Evolutionary conservation across 2,329 filamentous ascomycete genomes (phyloP).

Genomic region (Phialocephala subalpina): DNA sequence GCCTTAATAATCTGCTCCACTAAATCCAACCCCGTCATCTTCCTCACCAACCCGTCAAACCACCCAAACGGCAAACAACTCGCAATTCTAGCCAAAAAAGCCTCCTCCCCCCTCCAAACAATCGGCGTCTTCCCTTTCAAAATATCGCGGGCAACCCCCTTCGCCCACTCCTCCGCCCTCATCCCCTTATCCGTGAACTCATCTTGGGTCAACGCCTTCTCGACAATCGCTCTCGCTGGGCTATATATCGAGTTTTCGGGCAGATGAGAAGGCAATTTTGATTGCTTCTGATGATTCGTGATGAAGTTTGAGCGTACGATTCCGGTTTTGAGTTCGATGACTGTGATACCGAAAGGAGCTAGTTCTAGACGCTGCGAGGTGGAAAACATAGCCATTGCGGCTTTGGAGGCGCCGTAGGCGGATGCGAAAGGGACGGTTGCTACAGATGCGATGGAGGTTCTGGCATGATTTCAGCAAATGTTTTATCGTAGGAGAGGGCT

Average conservation of each 20-base stretch:
- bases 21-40: slow-evolving; percentile 33
- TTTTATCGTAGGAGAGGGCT: too few relatives aligned
- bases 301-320: slow-evolving; percentile 24
- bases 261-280: slow-evolving; percentile 2
- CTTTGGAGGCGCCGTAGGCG: slow-evolving; percentile 34
- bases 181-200: slow-evolving; percentile 5
- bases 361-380: slow-evolving; percentile 33
- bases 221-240: slow-evolving; percentile 23
- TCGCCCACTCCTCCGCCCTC: slow-evolving; percentile 30
- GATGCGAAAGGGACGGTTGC: slow-evolving; percentile 25
- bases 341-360: slow-evolving; percentile 30
- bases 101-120: slow-evolving; percentile 28
- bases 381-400: slow-evolving; percentile 31
- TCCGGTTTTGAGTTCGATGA: slow-evolving; percentile 35
- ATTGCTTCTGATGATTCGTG: background rate
- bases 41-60: slow-evolving; percentile 30
- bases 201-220: slow-evolving; percentile 19
- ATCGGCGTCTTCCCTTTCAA: slow-evolving; percentile 22
- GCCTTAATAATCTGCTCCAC: background rate
- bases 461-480: too few relatives aligned
- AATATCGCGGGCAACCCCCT: slow-evolving; percentile 26
- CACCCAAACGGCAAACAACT: slow-evolving; percentile 27
- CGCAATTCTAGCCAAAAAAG: slow-evolving; percentile 21
- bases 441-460: slow-evolving; percentile 45
- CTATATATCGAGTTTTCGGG: slow-evolving; percentile 29